Evolutionary conservation across 2,329 filamentous ascomycete species (phyloP), one percentile per base, ranked within the genome.

Genomic region (Phialophora chinensis): DNA sequence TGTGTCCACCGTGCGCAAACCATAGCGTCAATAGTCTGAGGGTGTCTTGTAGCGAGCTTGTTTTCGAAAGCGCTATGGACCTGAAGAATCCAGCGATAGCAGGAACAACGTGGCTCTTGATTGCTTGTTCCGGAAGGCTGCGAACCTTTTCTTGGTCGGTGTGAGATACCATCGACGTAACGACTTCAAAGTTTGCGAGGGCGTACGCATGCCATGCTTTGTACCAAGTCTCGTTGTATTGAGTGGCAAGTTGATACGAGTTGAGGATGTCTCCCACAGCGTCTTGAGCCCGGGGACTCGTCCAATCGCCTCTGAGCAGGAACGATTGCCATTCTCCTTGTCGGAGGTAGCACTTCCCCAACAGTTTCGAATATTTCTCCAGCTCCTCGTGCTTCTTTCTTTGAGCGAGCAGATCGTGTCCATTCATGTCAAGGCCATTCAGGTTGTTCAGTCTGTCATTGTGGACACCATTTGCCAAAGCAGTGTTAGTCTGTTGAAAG

Each of bases 191-290:
- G 78, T 99, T 99, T 62, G 95, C 94, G 69, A 99, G 80, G 11
- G 95, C 96, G 94, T 95, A 99, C 0, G 95, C 91, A 79, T 99
- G 95, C 95, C 95, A 99, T 7, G 96, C 95, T 80, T 99, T 99
- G 82, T 99, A 99, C 88, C 94, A 99, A 68, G 90, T 89, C 38
- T 92, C 90, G 76, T 99, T 96, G 80, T 96, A 97, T 66, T 92
- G 90, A 1, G 95, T 99, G 1, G 96, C 96, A 66, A 93, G 90
- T 20, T 89, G 89, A 78, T 98, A 99, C 1, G 95, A 93, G n/a
- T 88, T 86, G 27, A 99, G 83, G 65, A 99, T 93, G 61, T 98
- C 94, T 60, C 91, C 87, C 3, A 97, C 91, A 71, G 91, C 89
- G 56, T 98, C 94, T 61, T 91, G 88, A 6, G 97, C 91, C 71